These are phyloP conservation scores for Metschnikowia kofuensis DNA, from an alignment of 805 yeast genomes.

Conservation along the genomic window DNA sequence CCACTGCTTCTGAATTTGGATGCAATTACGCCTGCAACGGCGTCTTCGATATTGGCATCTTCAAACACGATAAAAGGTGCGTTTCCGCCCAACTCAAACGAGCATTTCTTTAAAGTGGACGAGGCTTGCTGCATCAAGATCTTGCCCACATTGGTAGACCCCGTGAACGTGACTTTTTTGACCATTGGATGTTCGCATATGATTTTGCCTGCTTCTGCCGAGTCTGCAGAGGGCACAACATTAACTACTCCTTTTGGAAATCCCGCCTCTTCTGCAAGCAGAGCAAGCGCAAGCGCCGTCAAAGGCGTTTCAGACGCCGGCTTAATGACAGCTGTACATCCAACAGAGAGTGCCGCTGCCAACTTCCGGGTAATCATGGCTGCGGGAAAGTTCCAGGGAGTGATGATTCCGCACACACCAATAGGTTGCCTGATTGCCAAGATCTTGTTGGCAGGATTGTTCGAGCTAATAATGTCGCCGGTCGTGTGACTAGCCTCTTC, in stretches of 20 bases:
- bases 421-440: constrained; percentile 68
- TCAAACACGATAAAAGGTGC: constrained; percentile 23
- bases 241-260: constrained; percentile 69
- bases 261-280: constrained; percentile 63
- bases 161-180: constrained; percentile 20
- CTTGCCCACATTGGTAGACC: constrained; percentile 22
- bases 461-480: constrained; percentile 66
- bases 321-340: constrained; percentile 73
- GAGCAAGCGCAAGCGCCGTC: constrained; percentile 65
- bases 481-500: constrained; percentile 73
- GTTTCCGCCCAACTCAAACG: constrained; percentile 21
- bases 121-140: constrained; percentile 19
- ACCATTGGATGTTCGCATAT: constrained; percentile 39
- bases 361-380: constrained; percentile 75
- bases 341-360: constrained; percentile 78
- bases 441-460: constrained; percentile 47
- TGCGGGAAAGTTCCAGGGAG: constrained; percentile 85
- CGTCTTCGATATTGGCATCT: constrained; percentile 19
- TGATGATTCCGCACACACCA: constrained; percentile 75
- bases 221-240: constrained; percentile 48
- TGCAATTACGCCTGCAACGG: constrained; percentile 19
- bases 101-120: constrained; percentile 18
- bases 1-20: constrained; percentile 21
- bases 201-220: constrained; percentile 49
- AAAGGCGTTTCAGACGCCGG: constrained; percentile 79